phyloP scores from a whole-genome alignment of 116 monocot species.

The Posidonia oceanica region DNA sequence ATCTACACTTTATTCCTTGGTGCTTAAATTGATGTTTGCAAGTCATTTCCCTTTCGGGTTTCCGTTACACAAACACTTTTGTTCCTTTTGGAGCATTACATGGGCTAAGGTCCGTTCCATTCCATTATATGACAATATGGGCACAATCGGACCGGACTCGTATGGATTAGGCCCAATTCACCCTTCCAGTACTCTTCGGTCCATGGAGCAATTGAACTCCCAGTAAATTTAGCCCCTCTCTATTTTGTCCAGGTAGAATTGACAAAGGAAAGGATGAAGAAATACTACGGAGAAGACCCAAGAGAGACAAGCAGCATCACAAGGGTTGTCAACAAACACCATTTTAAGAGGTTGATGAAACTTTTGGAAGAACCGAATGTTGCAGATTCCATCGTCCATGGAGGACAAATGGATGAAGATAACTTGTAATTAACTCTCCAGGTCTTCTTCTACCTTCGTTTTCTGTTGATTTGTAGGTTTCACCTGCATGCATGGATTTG shows the following conservation, averaged over 20 bases:
- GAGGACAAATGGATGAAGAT: constrained; percentile 53
- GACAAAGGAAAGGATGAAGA: constrained; percentile 44
- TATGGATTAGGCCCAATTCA: too few species aligned
- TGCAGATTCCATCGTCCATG: constrained; percentile 44
- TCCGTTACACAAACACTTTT: too few species aligned
- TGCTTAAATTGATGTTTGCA: too few species aligned
- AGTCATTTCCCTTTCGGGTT: too few species aligned
- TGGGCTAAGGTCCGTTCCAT: too few species aligned
- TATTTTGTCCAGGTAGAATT: constrained; percentile 30
- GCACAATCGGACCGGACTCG: too few species aligned
- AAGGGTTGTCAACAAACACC: constrained; percentile 61
- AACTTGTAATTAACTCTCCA: constrained; percentile 22
- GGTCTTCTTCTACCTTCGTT: background rate
- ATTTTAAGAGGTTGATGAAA: constrained; percentile 45
- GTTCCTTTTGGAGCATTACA: too few species aligned
- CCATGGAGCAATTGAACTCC: too few species aligned
- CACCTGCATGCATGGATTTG: background rate
- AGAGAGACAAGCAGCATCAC: constrained; percentile 35
- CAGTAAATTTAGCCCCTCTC: too few species aligned
- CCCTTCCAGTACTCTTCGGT: background rate
- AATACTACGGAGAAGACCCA: constrained; percentile 56
- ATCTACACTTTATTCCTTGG: too few species aligned
- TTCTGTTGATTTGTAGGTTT: background rate
- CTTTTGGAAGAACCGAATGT: constrained; percentile 56
- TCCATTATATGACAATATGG: too few species aligned